Percentiles rank a stretch among this genome's conserved stretches.
Evolutionary conservation across 371 early-diverging fungal species (phyloP).

Genomic region (Syncephalis plumigaleata): DNA sequence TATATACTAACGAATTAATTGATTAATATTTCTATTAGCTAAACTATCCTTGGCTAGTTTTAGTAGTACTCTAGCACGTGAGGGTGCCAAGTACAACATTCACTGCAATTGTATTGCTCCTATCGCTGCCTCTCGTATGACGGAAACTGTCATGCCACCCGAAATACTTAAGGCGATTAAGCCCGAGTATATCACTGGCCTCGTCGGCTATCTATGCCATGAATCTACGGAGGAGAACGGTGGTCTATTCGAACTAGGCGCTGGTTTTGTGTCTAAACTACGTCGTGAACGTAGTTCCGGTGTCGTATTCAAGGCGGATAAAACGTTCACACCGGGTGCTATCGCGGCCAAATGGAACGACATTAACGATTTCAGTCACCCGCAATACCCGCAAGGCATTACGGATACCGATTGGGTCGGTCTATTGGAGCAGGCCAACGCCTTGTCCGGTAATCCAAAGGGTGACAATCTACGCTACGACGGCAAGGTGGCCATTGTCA

Average conservation of each 20-base stretch:
- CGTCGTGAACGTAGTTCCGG: slow-evolving; percentile 88
- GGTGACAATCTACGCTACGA: slow-evolving; percentile 53
- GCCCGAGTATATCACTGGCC: slow-evolving; percentile 92
- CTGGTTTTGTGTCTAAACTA: slow-evolving; percentile 85
- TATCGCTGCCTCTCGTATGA: slow-evolving; percentile 94
- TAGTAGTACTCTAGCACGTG: slow-evolving; percentile 77
- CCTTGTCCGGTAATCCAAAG: slow-evolving; percentile 32
- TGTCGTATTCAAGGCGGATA: slow-evolving; percentile 81
- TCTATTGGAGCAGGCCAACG: slow-evolving; percentile 58
- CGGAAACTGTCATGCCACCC: slow-evolving; percentile 91
- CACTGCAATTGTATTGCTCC: slow-evolving; percentile 90
- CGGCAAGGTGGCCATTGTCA: slow-evolving; percentile 72
- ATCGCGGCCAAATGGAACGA: slow-evolving; percentile 53
- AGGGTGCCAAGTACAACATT: slow-evolving; percentile 89
- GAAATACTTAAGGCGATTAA: slow-evolving; percentile 83
- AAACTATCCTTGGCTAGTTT: slow-evolving; percentile 89
- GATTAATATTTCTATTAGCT: slow-evolving; percentile 23
- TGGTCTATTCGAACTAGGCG: slow-evolving; percentile 83
- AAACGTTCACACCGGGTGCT: slow-evolving; percentile 68
- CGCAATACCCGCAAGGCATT: slow-evolving; percentile 53
- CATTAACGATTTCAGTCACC: slow-evolving; percentile 62
- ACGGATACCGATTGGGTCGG: slow-evolving; percentile 75
- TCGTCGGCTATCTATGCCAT: slow-evolving; percentile 86
- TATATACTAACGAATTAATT: background rate
- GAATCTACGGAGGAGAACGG: slow-evolving; percentile 76